Base-by-base conservation (phyloP, 75 land plant species). In the Azolla pinnata region DNA sequence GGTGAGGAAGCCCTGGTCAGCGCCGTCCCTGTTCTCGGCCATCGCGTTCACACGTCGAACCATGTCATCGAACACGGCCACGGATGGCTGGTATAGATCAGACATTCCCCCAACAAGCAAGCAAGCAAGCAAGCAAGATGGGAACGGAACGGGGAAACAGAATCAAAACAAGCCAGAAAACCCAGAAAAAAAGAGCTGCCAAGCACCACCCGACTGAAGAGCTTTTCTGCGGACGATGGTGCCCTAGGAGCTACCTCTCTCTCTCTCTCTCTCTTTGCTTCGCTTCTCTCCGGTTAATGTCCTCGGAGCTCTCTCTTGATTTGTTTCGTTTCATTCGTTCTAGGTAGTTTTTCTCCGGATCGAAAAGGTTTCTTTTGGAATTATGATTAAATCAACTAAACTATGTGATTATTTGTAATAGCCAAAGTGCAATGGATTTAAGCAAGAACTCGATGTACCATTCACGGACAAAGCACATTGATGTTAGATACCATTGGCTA, bases 11-110 rank as follows among this genome's bases (percentile, higher is more conserved):
- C 77, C 77, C 48, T 75, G 77, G 32, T 75, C 77, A 19, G 67
- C 67, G 31, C 77, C 77, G 58, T 75, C 77, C 38, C 59, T 64
- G 73, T 75, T 75, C 49, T 50, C 67, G 30, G 28, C 29, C 24
- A 48, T 35, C 1, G 8, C 30, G 17, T 31, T 23, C 23, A 75
- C 34, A 18, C 59, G 64, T 31, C 50, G 31, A 53, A 75, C 24
- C 77, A 75, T 75, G 30, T 30, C 56, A n/a, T 46, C 48, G 74
- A 75, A 75, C 24, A 73, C 71, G 30, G 56, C 75, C 32, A 67
- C 45, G 18, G 77, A 75, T 31, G 77, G 77, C 77, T 75, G 77
- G n/a, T n/a, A 55, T 26, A 2, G 16, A 55, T 23, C 0, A 44
- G 17, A 44, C 2, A 40, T 16, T 12, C 10, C 27, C 17, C 21